Base-by-base conservation (phyloP, 768 basidiomycete species). In the Russula griseocarnosa region DNA sequence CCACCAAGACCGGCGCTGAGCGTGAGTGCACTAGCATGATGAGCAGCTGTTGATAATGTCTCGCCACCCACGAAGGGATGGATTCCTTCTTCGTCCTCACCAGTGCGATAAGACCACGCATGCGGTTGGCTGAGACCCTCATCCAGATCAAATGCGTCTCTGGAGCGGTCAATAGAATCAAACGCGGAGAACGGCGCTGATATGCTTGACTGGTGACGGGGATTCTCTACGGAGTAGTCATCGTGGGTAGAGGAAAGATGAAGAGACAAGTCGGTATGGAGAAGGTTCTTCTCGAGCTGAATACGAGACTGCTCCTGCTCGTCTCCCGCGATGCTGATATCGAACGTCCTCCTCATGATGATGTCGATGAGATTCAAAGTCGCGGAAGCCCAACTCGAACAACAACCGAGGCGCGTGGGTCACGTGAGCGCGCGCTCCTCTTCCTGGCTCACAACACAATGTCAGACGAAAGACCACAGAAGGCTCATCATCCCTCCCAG, bases 11-110 rank as follows among this genome's bases (percentile, higher is more conserved):
- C 94, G 4, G 92, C 91, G 58, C 83, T 89, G 20, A 97, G 80
- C 0, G 94, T 96, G 58, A 96, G 78, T 3, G 85, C 92, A 67
- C 88, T 92, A 28, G 92, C 93, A 74, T 97, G 94, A 74, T 97
- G 94, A 1, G 87, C 91, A 10, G 84, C 85, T 0, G 94, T 95
- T 0, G 91, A 94, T 63, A 92, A 74, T 0, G 88, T 90, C 62
- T 86, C 84, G 24, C 82, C 85, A 46, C 80, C 82, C 3, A 66
- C 72, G 67, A 85, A 90, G 0, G 87, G 86, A 66, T 82, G 79
- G 36, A 86, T 75, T 22, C 84, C 87, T 14, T 88, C 87, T 5
- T 89, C 86, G 60, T 83, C 80, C 55, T 88, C 84, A 63, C 81
- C 82, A 7, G 73, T 71, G 55, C 70, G 76, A 57, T 73, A 74